A percentile compares a stretch with the other conserved stretches of the same genome.
Evolutionary conservation across 2,329 filamentous ascomycete genomes (phyloP).

Genomic region (Botryotinia convoluta): DNA sequence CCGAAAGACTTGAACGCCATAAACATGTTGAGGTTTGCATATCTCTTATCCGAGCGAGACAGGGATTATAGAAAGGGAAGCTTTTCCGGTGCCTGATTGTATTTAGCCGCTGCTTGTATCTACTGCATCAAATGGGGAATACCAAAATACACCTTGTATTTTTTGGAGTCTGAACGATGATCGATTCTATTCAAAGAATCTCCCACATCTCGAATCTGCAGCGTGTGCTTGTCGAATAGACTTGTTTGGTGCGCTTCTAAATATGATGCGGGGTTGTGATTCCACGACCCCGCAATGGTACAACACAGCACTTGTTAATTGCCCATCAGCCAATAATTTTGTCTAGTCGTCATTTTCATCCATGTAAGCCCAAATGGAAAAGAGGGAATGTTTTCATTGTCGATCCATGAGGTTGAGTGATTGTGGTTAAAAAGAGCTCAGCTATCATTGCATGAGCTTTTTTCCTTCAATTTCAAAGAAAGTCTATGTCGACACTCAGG

Average conservation of each 20-base stretch:
- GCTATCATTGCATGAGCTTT: background rate
- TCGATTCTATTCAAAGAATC: background rate
- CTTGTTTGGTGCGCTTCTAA: conserved; percentile 16
- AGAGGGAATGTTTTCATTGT: background rate
- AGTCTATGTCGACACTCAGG: background rate
- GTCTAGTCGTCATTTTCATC: no score
- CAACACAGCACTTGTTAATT: background rate
- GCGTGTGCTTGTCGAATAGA: background rate
- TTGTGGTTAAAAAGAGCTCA: background rate
- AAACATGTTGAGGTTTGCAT: background rate
- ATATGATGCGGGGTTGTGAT: background rate
- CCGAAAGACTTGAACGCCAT: background rate
- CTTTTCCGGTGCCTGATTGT: background rate
- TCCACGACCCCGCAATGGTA: conserved; percentile 1
- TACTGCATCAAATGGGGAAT: background rate
- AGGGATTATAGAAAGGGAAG: background rate
- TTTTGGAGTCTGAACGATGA: background rate
- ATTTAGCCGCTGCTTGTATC: background rate
- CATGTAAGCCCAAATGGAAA: background rate
- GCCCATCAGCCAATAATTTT: background rate
- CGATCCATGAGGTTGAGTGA: background rate
- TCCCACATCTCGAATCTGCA: background rate
- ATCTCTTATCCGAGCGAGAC: no score
- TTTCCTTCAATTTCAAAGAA: background rate
- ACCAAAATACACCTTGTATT: background rate